These are phyloP conservation scores for Knoxia roxburghii DNA, from an alignment of 257 asterid species.

Conservation along the genomic window DNA sequence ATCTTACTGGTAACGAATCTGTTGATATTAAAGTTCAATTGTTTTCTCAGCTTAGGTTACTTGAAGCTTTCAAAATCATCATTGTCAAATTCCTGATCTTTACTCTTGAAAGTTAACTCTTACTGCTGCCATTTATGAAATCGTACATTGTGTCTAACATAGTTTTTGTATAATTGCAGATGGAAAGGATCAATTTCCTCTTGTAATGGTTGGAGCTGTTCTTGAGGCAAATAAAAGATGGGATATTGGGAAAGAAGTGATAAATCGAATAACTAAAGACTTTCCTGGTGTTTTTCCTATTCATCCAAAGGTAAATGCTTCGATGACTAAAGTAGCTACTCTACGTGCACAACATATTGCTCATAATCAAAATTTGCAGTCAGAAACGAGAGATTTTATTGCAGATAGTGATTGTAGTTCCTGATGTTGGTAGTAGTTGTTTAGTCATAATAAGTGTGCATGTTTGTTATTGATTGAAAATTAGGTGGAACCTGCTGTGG, in stretches of 20 bases:
- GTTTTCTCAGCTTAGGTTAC: not conserved
- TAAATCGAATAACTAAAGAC: conserved; percentile 48
- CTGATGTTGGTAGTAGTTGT: not conserved
- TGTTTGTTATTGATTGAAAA: not conserved
- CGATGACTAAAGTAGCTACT: not conserved
- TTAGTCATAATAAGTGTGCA: too few species aligned
- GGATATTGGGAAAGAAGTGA: conserved; percentile 77
- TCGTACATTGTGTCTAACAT: not conserved
- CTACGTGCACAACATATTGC: not conserved
- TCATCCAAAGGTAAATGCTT: conserved; percentile 53
- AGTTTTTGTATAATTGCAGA: conserved; percentile 29
- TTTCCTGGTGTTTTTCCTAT: conserved; percentile 67
- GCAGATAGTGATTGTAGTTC: not conserved
- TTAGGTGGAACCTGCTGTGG: conserved; percentile 82
- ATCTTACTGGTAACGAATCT: not conserved
- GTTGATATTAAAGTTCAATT: not conserved
- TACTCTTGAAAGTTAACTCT: not conserved
- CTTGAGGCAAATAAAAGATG: conserved; percentile 71
- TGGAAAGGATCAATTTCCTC: conserved; percentile 59
- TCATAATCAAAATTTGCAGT: not conserved
- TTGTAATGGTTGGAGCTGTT: conserved; percentile 79
- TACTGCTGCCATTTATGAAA: not conserved
- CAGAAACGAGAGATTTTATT: not conserved
- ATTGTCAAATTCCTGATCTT: not conserved
- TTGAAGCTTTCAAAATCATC: not conserved